Base-by-base conservation (phyloP, 2,329 filamentous ascomycete genomes). In the Grosmannia serpens region DNA sequence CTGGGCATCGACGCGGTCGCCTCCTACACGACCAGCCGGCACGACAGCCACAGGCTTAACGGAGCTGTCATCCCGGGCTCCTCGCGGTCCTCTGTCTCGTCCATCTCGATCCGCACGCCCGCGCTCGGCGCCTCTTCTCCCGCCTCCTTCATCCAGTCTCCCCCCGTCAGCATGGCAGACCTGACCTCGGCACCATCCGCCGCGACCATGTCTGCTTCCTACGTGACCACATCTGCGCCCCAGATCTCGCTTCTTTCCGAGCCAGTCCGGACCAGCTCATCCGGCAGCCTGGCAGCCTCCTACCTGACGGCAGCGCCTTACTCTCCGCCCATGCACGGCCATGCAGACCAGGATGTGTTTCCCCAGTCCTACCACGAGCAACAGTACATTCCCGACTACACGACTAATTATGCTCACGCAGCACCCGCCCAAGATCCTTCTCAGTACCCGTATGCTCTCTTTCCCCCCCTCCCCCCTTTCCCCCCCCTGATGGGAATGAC, bases 161-260 rank as follows among this genome's bases (percentile, higher is more conserved):
- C 59, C 5, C 38, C 54, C 64, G 67, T 72, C 61, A 72, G 68
- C 65, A 74, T 71, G 69, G 71, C 70, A 67, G 77, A 74, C 64
- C 70, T 70, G 66, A 73, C 65, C 62, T 69, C 68, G 10, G 67
- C 68, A 2, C 74, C 62, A 60, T 68, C 70, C 5, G 67, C 72
- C 41, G 73, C 57, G 20, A 20, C 69, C 58, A 70, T 82, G 57
- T 57, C 60, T 3, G 73, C 78, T 24, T 67, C 79, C 57, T 83
- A 82, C 68, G 76, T 78, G 1, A 77, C 78, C 2, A 74, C 77
- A 3, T 72, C 78, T 1, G 68, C 77, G 1, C 67, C 77, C 8
- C 73, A 77, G 15, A 77, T 81, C 44, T 75, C 78, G 5, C 70
- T 83, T 5, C 71, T 83, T 26, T 68, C 77, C 24, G 78, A 82